Base-by-base conservation (phyloP, 73 alveolate genomes). In the Paramecium octaurelia region DNA sequence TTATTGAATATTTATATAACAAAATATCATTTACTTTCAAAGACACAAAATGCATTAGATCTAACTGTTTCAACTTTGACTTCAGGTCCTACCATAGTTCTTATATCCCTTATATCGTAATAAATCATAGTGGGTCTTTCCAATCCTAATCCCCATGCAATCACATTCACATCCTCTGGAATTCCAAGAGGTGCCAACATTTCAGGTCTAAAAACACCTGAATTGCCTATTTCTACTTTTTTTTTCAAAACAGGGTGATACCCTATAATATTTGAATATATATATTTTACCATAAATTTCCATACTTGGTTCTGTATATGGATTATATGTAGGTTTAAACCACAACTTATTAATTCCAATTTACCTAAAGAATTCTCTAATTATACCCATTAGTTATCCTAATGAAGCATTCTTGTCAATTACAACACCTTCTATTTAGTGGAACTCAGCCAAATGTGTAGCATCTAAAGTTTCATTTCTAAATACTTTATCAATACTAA, bases 311-410 rank as follows among this genome's bases (percentile, higher is more conserved):
- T 99, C 99, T 64, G 99, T 99, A 95, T 99, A 99, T 29, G 99
- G 99, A 96, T 99, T 99, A 96, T 98, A 99, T 77, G 99, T 99
- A 11, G 99, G 99, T 96, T 99, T 99, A 98, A 98, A 99, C 96
- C 99, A 98, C 86, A 99, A 95, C 91, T 98, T 92, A 24, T 98
- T 97, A 92, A 99, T 98, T 54, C 99, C 99, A 58, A 99, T 98
- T 94, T 98, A 97, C 35, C 96, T 94, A 95, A 98, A 99, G 98
- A 98, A 99, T 87, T 94, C 99, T 71, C 97, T 97, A 75, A 99
- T 93, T 58, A 98, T 93, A 7, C 99, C 99, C 80, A 98, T 96
- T 86, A 99, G 95, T 95, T 98, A 98, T 18, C 98, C 97, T 50
- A 99, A 94, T 44, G 99, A 99, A 73, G 98, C 95, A 93, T 97